Percentiles rank a stretch among this genome's conserved stretches.
phyloP scores from a whole-genome alignment of 1,284 basidiomycete species.

The Ustilago esculenta region DNA sequence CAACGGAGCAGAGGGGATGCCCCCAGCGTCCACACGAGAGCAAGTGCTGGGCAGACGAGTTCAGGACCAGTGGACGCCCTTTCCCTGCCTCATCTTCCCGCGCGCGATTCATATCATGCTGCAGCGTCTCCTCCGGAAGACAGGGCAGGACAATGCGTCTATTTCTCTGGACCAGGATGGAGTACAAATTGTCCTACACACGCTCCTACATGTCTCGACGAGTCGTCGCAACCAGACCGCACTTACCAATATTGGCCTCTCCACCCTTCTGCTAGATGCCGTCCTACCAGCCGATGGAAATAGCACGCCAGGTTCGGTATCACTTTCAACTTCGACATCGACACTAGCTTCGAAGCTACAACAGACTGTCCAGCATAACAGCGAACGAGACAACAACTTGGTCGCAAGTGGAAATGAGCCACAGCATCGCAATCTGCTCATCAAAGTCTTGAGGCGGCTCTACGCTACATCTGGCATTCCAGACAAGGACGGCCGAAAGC shows the following conservation, averaged over 20 bases:
- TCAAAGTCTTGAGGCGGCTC: constrained; percentile 11
- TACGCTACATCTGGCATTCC: constrained; percentile 41
- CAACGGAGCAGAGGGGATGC: too few relatives aligned
- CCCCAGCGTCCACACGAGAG: not conserved
- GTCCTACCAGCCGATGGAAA: constrained; percentile 3
- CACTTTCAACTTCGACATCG: constrained; percentile 1
- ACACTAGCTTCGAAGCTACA: not conserved
- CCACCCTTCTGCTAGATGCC: constrained; percentile 17
- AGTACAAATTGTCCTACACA: constrained; percentile 16
- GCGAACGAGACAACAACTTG: too few relatives aligned
- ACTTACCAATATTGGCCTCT: constrained; percentile 12
- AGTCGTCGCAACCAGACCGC: constrained; percentile 27
- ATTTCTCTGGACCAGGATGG: not conserved
- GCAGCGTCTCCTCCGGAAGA: constrained; percentile 6
- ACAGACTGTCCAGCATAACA: too few relatives aligned
- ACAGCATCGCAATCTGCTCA: constrained; percentile 9
- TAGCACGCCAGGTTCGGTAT: not conserved
- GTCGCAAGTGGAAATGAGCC: too few relatives aligned
- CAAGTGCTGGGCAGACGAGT: constrained; percentile 5
- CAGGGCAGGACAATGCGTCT: too few relatives aligned
- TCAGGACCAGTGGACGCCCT: constrained; percentile 25
- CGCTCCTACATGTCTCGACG: constrained; percentile 11
- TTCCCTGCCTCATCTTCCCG: constrained; percentile 14
- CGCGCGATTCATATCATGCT: constrained; percentile 20
- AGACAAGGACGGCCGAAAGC: constrained; percentile 34